These are phyloP conservation scores for Chenopodium suecicum DNA, from an alignment of 148 eudicot species.

Conservation along the genomic window DNA sequence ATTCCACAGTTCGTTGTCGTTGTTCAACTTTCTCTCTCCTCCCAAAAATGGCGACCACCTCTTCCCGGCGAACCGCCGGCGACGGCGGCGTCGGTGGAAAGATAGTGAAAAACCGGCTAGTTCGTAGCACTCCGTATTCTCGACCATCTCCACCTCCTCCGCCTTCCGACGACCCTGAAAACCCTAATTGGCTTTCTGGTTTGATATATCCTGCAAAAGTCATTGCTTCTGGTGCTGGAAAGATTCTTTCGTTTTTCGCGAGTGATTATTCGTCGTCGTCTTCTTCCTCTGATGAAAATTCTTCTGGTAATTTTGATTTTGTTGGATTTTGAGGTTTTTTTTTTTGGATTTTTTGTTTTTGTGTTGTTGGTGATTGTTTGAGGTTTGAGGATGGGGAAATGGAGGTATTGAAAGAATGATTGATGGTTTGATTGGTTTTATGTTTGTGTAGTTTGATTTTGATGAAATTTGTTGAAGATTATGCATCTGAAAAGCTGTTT, in stretches of 20 bases:
- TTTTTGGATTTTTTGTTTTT: background rate
- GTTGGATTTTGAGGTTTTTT: background rate
- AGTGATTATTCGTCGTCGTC: conserved; percentile 31
- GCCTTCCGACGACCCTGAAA: conserved; percentile 28
- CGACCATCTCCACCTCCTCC: conserved; percentile 44
- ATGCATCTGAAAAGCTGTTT: background rate
- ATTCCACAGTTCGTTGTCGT: background rate
- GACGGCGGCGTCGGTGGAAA: conserved; percentile 78
- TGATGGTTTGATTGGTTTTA: background rate
- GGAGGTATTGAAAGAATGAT: background rate
- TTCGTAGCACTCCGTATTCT: conserved; percentile 52
- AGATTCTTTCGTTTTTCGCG: conserved; percentile 48
- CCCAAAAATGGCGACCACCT: conserved; percentile 40
- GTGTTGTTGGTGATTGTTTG: background rate
- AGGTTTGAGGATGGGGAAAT: background rate
- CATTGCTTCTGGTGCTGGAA: conserved; percentile 71
- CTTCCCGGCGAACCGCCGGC: conserved; percentile 34
- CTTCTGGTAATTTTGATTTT: conserved; percentile 27
- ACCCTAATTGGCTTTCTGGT: conserved; percentile 80
- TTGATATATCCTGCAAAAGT: conserved; percentile 60
- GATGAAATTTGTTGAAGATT: background rate
- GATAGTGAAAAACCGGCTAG: conserved; percentile 35
- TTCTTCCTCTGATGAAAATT: conserved; percentile 35
- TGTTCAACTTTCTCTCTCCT: conserved; percentile 19
- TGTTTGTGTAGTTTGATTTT: background rate